Evolutionary conservation across 2,329 filamentous ascomycete genomes (phyloP).

Genomic region (Cucurbitaria berberidis): DNA sequence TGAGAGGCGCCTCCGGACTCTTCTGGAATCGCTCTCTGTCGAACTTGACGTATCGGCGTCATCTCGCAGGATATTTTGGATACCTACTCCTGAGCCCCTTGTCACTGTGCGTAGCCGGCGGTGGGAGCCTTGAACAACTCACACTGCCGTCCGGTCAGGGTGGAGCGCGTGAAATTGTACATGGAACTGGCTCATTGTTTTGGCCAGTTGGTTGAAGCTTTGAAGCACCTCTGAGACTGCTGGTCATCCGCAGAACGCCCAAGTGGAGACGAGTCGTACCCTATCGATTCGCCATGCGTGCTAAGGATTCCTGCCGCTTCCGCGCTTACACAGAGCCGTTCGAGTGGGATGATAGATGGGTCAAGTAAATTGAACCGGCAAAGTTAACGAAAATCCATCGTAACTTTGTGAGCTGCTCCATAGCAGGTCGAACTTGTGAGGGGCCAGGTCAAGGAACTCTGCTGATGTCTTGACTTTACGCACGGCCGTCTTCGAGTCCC

Average conservation of each 20-base stretch:
- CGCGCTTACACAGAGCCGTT: conserved; percentile 32
- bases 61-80: conserved; percentile 15
- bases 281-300: conserved; percentile 6
- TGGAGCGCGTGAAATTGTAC: conserved; percentile 5
- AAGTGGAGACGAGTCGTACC: conserved; percentile 12
- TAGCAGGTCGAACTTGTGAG: conserved; percentile 1
- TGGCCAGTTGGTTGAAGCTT: conserved; percentile 11
- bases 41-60: conserved; percentile 11
- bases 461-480: not conserved
- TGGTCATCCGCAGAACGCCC: conserved; percentile 21
- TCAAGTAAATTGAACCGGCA: conserved; percentile 13
- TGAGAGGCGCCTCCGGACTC: conserved; percentile 1
- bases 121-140: conserved; percentile 40
- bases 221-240: conserved; percentile 11
- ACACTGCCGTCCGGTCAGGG: conserved; percentile 25
- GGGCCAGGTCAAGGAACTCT: not conserved
- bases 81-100: conserved; percentile 17
- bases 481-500: conserved; percentile 7
- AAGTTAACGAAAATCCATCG: not conserved
- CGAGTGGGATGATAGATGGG: conserved; percentile 18
- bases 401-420: not conserved
- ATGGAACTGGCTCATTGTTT: not conserved
- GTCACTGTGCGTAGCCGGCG: conserved; percentile 34
- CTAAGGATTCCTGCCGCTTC: conserved; percentile 23
- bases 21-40: conserved; percentile 22